These are phyloP conservation scores for Monascus ruber DNA, from an alignment of 2,329 filamentous ascomycete species.

Conservation along the genomic window DNA sequence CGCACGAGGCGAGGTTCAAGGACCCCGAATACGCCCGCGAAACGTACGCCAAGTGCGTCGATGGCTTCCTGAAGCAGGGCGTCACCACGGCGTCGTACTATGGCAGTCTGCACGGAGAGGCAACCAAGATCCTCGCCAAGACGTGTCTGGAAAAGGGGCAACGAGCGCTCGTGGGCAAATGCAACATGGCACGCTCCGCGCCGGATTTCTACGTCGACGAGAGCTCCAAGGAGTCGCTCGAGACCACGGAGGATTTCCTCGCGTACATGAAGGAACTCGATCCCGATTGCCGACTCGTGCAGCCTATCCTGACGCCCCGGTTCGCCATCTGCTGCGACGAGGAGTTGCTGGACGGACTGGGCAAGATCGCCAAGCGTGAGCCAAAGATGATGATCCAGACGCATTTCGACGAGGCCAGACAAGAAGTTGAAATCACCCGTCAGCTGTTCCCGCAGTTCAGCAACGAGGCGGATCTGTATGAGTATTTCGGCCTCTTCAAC, in stretches of 20 bases:
- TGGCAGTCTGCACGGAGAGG: constrained; percentile 19
- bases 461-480: constrained; percentile 51
- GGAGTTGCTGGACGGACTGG: constrained; percentile 45
- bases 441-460: constrained; percentile 45
- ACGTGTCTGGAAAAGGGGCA: constrained; percentile 21
- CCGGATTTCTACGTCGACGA: constrained; percentile 46
- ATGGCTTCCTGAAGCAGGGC: constrained; percentile 47
- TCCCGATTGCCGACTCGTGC: constrained; percentile 29
- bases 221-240: constrained; percentile 36
- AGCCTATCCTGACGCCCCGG: constrained; percentile 45
- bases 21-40: constrained; percentile 42
- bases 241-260: constrained; percentile 41
- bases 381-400: constrained; percentile 49
- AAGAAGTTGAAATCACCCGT: constrained; percentile 46
- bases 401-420: constrained; percentile 54
- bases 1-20: constrained; percentile 49
- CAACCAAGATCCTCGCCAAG: constrained; percentile 22
- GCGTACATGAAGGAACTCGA: constrained; percentile 37
- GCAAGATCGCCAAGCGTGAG: constrained; percentile 40
- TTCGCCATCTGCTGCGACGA: constrained; percentile 52
- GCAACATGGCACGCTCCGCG: constrained; percentile 28
- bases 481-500: constrained; percentile 43
- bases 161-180: constrained; percentile 25
- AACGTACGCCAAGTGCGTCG: constrained; percentile 43
- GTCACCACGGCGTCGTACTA: constrained; percentile 29